Evolutionary conservation across 2,329 filamentous ascomycete genomes (phyloP).

Genomic region (Nigrospora oryzae): DNA sequence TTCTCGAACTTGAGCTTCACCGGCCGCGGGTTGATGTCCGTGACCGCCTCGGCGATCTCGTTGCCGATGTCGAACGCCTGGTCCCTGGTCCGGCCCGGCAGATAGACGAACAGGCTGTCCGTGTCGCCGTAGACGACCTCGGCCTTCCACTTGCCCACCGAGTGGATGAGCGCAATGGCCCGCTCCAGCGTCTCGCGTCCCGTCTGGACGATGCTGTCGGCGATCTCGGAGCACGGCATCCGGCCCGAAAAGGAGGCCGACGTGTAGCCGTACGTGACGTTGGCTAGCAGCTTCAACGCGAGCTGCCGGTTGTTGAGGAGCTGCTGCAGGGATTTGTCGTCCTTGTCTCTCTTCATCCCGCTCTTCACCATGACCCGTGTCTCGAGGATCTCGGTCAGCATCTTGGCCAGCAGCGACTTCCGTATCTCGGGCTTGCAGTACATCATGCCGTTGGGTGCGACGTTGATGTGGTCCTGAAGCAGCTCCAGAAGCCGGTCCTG

Average conservation of each 20-base stretch:
- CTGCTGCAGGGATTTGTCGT: conserved; percentile 76
- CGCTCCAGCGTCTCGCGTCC: conserved; percentile 91
- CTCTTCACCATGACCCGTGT: conserved; percentile 97
- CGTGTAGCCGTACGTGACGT: conserved; percentile 96
- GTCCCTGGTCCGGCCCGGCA: conserved; percentile 78
- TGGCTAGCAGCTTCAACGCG: conserved; percentile 92
- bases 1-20: conserved; percentile 98
- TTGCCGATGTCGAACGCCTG: conserved; percentile 89
- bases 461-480: conserved; percentile 78
- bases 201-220: conserved; percentile 95
- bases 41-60: conserved; percentile 83
- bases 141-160: conserved; percentile 77
- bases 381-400: conserved; percentile 92
- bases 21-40: conserved; percentile 80
- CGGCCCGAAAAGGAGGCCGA: conserved; percentile 93
- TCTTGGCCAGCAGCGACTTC: conserved; percentile 87
- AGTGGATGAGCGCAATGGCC: conserved; percentile 87
- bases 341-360: conserved; percentile 89
- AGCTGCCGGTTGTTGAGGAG: conserved; percentile 90
- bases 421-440: conserved; percentile 79
- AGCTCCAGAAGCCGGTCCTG: conserved; percentile 67
- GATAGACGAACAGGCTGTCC: conserved; percentile 84
- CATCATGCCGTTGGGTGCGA: conserved; percentile 95
- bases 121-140: conserved; percentile 98
- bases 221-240: conserved; percentile 97